These are phyloP conservation scores for Tetrapyrgos nigripes DNA, from an alignment of 1,284 basidiomycete genomes.

Conservation along the genomic window DNA sequence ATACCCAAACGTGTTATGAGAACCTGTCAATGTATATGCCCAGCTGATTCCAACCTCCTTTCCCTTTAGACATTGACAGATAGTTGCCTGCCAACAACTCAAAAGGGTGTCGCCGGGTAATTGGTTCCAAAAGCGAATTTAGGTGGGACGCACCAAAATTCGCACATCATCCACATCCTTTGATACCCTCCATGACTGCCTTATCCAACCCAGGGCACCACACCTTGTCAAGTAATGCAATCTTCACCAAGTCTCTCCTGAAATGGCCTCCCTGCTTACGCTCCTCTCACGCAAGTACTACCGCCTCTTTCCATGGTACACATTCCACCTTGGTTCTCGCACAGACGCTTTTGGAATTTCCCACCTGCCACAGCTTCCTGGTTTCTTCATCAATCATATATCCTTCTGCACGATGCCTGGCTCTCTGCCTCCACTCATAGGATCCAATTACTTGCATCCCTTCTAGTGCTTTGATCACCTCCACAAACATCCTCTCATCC, in stretches of 20 bases:
- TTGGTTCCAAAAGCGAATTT: constrained; percentile 42
- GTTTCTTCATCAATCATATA: constrained; percentile 28
- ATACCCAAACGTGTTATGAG: constrained; percentile 35
- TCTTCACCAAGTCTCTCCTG: constrained; percentile 32
- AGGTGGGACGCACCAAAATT: no score
- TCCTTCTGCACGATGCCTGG: constrained; percentile 35
- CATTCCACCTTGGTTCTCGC: constrained; percentile 25
- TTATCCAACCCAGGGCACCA: constrained; percentile 35
- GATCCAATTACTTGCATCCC: constrained; percentile 20
- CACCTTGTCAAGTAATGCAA: constrained; percentile 33
- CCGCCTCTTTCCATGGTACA: constrained; percentile 21
- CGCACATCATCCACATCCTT: constrained; percentile 34
- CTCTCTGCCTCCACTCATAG: constrained; percentile 17
- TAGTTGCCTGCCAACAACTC: constrained; percentile 42
- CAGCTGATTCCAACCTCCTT: constrained; percentile 35
- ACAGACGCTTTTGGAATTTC: constrained; percentile 18
- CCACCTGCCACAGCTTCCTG: constrained; percentile 29
- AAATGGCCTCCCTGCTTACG: constrained; percentile 35
- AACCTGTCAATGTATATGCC: constrained; percentile 34
- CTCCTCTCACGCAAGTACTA: constrained; percentile 7
- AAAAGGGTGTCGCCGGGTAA: constrained; percentile 41
- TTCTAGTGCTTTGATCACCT: constrained; percentile 33
- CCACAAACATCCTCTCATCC: no score
- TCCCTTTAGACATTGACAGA: constrained; percentile 38
- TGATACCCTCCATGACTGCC: constrained; percentile 33